Base-by-base conservation (phyloP, 108 stramenopile species). In the Cyclotella choctawhatcheeana region DNA sequence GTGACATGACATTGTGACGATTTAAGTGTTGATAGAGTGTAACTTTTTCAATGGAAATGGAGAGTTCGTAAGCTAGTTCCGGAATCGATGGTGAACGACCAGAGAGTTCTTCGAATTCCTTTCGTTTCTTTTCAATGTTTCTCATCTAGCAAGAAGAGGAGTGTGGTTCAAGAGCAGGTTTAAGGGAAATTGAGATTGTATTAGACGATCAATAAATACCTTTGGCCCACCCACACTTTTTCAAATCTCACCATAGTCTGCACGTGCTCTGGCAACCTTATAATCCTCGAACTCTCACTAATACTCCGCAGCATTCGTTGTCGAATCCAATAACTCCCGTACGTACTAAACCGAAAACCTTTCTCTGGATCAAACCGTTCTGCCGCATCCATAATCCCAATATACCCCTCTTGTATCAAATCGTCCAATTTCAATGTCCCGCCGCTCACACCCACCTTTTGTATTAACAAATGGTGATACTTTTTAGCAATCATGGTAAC, bases 261-360 rank as follows among this genome's bases (percentile, higher is more conserved):
- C 24, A 90, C 86, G 65, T 93, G 93, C 26, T 86, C 93, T 30
- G 97, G 97, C 27, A 98, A 73, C 24, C 97, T 90, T 67, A 98
- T 94, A 0, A 86, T 76, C 21, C 96, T 81, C 29, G 88, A 87
- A 8, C 83, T 82, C 55, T 96, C 94, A 0, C 87, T 86, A 47
- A 97, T 90, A 34, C 90, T 84, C n/a, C 93, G 85, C 13, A 91
- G 52, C 21, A 98, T 89, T 13, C 95, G 66, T 79, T 98, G 98
- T 44, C 89, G 79, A 18, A 98, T 85, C 98, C 98, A 98, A 70
- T 86, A 97, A 22, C 91, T 84, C 0, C 95, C 96, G 81, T 98
- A 98, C 7, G 98, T 98, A 27, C 82, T 84, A 71, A 98, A 97
- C 37, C 91, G 83, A 58, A 85, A 87, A 12, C 96, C 96, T 17